Conservation (phyloP, 352 stramenopile genomes). For the Pythium scleroteichum region DNA sequence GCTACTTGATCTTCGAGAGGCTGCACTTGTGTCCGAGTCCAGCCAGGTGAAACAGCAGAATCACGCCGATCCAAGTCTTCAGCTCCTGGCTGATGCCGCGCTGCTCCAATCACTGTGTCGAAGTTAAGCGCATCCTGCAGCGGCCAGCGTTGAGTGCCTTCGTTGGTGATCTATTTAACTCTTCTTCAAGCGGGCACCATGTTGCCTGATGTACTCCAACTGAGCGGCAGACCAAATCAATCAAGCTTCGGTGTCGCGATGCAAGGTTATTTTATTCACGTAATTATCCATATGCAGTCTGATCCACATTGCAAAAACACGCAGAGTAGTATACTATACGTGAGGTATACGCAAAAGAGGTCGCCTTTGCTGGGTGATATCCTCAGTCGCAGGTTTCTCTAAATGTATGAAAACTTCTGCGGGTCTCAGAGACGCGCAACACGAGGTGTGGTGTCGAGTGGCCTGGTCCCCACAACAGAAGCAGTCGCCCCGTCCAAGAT, state of each 20-base stretch:
- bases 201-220: too few relatives aligned
- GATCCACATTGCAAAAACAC: neutral
- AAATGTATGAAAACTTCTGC: slow-evolving; percentile 29
- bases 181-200: too few relatives aligned
- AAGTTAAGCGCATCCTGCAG: slow-evolving; percentile 20
- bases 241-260: too few relatives aligned
- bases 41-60: slow-evolving; percentile 9
- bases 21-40: neutral
- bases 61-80: slow-evolving; percentile 49
- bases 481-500: slow-evolving; percentile 29
- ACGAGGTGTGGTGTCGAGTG: slow-evolving; percentile 6
- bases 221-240: neutral
- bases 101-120: slow-evolving; percentile 68
- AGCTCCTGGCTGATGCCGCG: slow-evolving; percentile 73
- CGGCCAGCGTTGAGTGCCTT: neutral
- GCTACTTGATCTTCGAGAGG: slow-evolving; percentile 27
- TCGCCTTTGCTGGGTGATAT: slow-evolving; percentile 1
- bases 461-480: slow-evolving; percentile 22
- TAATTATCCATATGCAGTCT: neutral
- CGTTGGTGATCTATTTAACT: slow-evolving; percentile 8
- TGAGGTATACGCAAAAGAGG: slow-evolving; percentile 11
- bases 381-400: neutral
- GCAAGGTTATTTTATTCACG: slow-evolving; percentile 7
- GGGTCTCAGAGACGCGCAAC: slow-evolving; percentile 31
- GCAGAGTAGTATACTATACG: neutral